phyloP scores from a whole-genome alignment of 257 asterid species.

The Capsicum pubescens region DNA sequence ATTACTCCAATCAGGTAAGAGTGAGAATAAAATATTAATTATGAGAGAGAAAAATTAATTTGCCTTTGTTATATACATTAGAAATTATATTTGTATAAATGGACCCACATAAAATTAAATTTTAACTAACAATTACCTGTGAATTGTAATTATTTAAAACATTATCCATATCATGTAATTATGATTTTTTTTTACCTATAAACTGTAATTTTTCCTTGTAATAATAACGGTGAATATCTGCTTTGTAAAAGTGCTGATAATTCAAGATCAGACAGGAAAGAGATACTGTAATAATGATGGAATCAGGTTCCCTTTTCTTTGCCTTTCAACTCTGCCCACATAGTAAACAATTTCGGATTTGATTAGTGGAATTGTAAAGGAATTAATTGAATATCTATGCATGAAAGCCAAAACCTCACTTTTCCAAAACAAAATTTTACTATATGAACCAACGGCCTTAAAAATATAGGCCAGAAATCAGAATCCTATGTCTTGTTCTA shows the following conservation, averaged over 20 bases:
- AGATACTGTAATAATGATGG: not conserved
- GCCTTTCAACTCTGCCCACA: not conserved
- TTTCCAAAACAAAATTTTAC: not conserved
- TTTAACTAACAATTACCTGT: too few relatives aligned
- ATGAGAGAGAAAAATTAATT: too few relatives aligned
- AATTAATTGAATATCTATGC: not conserved
- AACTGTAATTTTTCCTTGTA: too few relatives aligned
- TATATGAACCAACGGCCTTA: not conserved
- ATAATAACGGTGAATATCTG: not conserved
- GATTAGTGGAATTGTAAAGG: not conserved
- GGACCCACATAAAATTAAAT: too few relatives aligned
- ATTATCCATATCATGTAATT: too few relatives aligned
- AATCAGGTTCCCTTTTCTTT: not conserved
- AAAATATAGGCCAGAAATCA: not conserved
- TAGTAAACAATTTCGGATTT: not conserved
- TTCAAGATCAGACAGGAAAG: not conserved
- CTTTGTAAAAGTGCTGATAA: not conserved
- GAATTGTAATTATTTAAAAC: too few relatives aligned
- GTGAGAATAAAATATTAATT: too few relatives aligned
- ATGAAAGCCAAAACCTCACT: not conserved
- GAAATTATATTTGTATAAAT: too few relatives aligned
- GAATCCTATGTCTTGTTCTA: not conserved
- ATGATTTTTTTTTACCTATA: too few relatives aligned
- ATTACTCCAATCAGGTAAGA: too few relatives aligned
- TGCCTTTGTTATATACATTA: too few relatives aligned